phyloP scores from a whole-genome alignment of 257 asterid genomes.

The Solanum chilense region DNA sequence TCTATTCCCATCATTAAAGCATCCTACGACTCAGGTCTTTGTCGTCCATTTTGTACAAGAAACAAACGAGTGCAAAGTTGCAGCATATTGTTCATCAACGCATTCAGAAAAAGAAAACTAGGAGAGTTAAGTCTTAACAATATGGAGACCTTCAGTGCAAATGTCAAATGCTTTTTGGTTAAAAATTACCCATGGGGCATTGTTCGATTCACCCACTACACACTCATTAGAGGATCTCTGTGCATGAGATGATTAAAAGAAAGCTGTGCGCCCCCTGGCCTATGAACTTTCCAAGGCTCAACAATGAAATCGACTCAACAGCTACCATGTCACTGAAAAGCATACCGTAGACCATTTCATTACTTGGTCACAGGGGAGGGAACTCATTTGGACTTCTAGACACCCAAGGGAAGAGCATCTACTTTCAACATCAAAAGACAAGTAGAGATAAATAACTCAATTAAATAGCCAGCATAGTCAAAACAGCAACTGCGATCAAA shows the following conservation, averaged over 20 bases:
- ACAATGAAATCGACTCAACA: background rate
- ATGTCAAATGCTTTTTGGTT: too few species aligned
- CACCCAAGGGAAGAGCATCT: background rate
- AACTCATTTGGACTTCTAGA: background rate
- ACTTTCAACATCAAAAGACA: background rate
- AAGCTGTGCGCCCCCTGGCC: too few species aligned
- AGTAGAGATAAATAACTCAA: background rate
- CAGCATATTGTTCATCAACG: background rate
- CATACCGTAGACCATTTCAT: background rate
- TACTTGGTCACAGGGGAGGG: background rate
- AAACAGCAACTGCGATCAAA: constrained; percentile 7
- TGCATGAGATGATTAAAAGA: too few species aligned
- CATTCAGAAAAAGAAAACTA: background rate
- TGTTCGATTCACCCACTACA: too few species aligned
- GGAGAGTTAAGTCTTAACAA: background rate
- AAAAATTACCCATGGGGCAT: too few species aligned
- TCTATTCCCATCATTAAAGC: constrained; percentile 85
- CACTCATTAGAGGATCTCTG: too few species aligned
- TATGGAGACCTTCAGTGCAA: too few species aligned
- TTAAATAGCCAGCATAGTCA: background rate
- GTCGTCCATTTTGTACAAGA: background rate
- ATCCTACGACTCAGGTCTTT: constrained; percentile 27
- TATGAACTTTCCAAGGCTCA: background rate
- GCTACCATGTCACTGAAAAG: background rate
- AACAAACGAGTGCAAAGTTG: background rate